Base-by-base conservation (phyloP, 2,329 filamentous ascomycete genomes). In the Ceratocystis alfenasii region DNA sequence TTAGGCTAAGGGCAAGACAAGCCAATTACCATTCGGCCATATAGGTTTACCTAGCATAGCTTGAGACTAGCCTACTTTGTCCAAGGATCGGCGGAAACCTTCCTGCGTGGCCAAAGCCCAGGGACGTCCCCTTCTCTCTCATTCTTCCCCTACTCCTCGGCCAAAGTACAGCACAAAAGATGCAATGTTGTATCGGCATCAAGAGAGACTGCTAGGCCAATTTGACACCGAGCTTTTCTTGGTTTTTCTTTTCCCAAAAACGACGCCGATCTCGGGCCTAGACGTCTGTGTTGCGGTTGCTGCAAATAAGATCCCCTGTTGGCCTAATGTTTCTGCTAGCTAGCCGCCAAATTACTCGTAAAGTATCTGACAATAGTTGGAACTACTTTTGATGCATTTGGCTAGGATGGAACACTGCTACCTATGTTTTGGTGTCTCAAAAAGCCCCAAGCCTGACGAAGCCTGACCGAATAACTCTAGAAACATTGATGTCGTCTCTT, bases 181-280 rank as follows among this genome's bases (percentile, higher is more conserved):
- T 28, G 20, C 7, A 25, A 25, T 25, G 48, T 53, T 53, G 22
- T 25, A 53, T 53, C 48, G 30, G 55, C 55, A 25, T n/a, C 33
- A n/a, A 36, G 15, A 59, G 17, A 33, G 10, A 59, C 15, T 59
- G 33, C 25, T 59, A 57, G 33, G 8, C 53, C 53, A 57, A 17
- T 15, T 57, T 30, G 12, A 30, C 30, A 28, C 55, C 55, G 28
- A 59, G 55, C 55, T 5, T 59, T 41, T 12, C 12, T 41, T 12
- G 3, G 4, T 41, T 15, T 5, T 22, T 53, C 6, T 22, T 22
- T 59, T 36, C 36, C 17, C 53, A n/a, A 33, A 59, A 36, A 36
- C 6, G 17, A 59, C 55, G 55, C 55, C 55, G 55, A 59, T 59
- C 55, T 59, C 55, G 55, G 55, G 55, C 55, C 20, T 10, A n/a